Conservation (phyloP, 1,284 basidiomycete species). For the Somion occarium region DNA sequence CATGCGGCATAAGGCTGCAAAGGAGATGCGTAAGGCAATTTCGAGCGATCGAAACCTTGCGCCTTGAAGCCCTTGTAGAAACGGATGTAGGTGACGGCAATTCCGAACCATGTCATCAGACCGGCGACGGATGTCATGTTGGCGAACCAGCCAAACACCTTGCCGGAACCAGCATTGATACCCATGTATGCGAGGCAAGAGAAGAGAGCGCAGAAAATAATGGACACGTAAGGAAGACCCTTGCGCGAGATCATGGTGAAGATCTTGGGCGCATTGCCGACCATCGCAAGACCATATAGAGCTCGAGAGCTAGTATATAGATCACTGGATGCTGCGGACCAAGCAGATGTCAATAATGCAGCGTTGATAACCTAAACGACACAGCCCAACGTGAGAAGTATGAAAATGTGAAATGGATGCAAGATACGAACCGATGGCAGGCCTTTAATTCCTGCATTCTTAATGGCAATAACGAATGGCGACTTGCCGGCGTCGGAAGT, state of each 20-base stretch:
- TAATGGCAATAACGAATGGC: conserved; percentile 81
- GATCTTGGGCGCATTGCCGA: conserved; percentile 76
- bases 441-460: conserved; percentile 67
- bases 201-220: conserved; percentile 70
- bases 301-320: conserved; percentile 81
- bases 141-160: conserved; percentile 57
- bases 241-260: conserved; percentile 64
- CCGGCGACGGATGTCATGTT: conserved; percentile 61
- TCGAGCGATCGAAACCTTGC: conserved; percentile 65
- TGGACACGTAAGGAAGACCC: conserved; percentile 75
- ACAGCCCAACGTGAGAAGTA: not conserved
- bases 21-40: conserved; percentile 63
- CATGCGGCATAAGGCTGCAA: conserved; percentile 72
- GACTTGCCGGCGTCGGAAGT: conserved; percentile 63
- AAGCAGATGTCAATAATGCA: conserved; percentile 78
- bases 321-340: conserved; percentile 82
- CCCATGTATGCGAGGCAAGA: conserved; percentile 71
- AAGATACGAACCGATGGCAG: conserved; percentile 62
- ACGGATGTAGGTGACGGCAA: conserved; percentile 74
- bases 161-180: conserved; percentile 53
- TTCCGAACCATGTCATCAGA: conserved; percentile 83
- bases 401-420: not conserved
- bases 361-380: conserved; percentile 73
- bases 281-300: conserved; percentile 73
- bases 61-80: conserved; percentile 75